phyloP scores from a whole-genome alignment of 2,329 filamentous ascomycete species.

The Septoria linicola region DNA sequence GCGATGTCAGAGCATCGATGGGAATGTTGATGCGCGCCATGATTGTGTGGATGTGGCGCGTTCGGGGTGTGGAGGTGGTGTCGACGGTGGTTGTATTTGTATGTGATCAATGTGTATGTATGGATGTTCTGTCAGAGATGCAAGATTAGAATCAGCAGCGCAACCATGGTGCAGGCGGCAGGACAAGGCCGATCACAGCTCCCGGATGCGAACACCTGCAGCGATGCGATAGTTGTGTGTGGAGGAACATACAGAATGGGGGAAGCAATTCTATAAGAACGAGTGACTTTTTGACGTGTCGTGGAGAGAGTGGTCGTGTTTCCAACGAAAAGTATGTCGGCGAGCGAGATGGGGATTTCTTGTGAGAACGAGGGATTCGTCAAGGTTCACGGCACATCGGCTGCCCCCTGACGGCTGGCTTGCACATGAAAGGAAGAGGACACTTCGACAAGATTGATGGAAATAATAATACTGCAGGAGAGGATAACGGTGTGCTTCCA shows the following conservation, averaged over 20 bases:
- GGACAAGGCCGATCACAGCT: neutral
- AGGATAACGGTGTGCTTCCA: no score
- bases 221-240: slow-evolving; percentile 8
- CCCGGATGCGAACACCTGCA: slow-evolving; percentile 1
- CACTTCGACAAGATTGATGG: neutral
- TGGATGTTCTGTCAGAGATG: slow-evolving; percentile 8
- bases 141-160: slow-evolving; percentile 6
- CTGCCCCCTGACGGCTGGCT: neutral
- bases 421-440: slow-evolving; percentile 3
- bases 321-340: neutral
- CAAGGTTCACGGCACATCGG: no score
- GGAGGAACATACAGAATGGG: no score
- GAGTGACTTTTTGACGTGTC: slow-evolving; percentile 1
- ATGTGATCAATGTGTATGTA: no score
- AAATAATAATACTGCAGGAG: no score
- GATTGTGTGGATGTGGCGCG: slow-evolving; percentile 16
- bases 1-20: slow-evolving; percentile 84
- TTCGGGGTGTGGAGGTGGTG: slow-evolving; percentile 1
- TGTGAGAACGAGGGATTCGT: neutral
- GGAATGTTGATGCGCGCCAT: slow-evolving; percentile 78
- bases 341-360: no score
- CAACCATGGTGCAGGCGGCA: slow-evolving; percentile 3
- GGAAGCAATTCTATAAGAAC: no score
- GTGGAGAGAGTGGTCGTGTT: neutral
- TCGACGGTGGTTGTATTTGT: neutral